A percentile compares a stretch with the other conserved stretches of the same genome.
Conservation (phyloP, 176 grass and related monocot species). For the Areca catechu region DNA sequence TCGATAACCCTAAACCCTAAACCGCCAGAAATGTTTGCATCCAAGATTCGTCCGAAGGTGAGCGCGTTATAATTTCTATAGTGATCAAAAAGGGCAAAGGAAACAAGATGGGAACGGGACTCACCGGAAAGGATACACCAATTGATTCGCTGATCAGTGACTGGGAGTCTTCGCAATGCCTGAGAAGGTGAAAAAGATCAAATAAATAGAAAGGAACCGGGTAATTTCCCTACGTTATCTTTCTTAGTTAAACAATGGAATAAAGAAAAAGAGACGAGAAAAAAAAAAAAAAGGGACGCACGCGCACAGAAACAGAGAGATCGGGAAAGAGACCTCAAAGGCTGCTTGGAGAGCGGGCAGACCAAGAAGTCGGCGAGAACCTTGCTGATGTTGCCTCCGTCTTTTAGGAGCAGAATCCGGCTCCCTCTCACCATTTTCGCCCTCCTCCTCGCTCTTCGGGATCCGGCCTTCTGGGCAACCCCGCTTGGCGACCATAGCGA, state of each 20-base stretch:
- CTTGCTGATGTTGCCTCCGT: conserved; percentile 18
- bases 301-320: not conserved
- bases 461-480: no score
- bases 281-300: no score
- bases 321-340: conserved; percentile 45
- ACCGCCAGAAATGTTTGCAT: no score
- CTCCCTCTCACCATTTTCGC: conserved; percentile 5
- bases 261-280: no score
- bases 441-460: not conserved
- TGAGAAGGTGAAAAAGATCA: conserved; percentile 9
- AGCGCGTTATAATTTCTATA: not conserved
- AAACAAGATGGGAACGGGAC: conserved; percentile 1
- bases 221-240: not conserved
- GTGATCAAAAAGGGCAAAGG: not conserved
- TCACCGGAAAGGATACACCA: conserved; percentile 57
- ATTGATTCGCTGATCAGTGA: conserved; percentile 41
- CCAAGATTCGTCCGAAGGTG: not conserved
- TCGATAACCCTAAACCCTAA: no score
- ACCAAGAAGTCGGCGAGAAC: conserved; percentile 34
- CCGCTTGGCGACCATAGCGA: no score
- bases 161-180: conserved; percentile 37
- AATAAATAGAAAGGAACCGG: not conserved
- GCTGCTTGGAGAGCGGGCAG: conserved; percentile 50
- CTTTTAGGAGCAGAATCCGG: conserved; percentile 8
- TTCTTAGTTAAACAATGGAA: no score